Conservation (phyloP, 495 filamentous ascomycete species). For the Trichoderma reesei region DNA sequence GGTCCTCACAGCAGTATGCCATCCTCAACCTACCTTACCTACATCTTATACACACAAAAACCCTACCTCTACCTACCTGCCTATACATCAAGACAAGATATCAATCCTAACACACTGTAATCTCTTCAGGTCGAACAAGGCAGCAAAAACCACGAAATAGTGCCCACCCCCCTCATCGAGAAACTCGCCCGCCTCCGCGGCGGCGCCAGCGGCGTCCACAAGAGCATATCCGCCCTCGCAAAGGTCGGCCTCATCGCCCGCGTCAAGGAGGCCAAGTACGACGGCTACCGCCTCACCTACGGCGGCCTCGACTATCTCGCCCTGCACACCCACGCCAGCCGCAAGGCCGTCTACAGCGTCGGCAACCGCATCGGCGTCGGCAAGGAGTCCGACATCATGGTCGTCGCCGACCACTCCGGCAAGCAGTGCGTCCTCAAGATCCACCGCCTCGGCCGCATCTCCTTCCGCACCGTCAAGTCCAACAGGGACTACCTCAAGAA, state of each 20-base stretch:
- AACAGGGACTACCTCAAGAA: conserved; percentile 93
- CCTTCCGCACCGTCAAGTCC: conserved; percentile 88
- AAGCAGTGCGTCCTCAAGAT: conserved; percentile 76
- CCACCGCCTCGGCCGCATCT: conserved; percentile 89
- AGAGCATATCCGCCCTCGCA: conserved; percentile 77
- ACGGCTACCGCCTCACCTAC: conserved; percentile 95
- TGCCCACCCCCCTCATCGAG: conserved; percentile 81
- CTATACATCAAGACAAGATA: not conserved
- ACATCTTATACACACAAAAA: not conserved
- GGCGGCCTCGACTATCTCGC: conserved; percentile 95
- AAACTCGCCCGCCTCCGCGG: conserved; percentile 73
- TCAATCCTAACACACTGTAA: conserved; percentile 17
- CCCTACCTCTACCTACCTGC: not conserved
- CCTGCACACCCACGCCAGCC: conserved; percentile 74
- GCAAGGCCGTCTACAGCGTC: conserved; percentile 72
- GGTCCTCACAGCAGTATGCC: conserved; percentile 78
- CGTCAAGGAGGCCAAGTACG: conserved; percentile 93
- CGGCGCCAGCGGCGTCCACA: conserved; percentile 69
- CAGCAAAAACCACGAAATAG: conserved; percentile 92
- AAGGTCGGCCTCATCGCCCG: conserved; percentile 88
- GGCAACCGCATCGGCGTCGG: conserved; percentile 93
- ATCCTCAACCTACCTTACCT: not conserved
- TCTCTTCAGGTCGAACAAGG: conserved; percentile 70
- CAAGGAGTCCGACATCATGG: conserved; percentile 94
- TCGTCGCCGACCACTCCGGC: conserved; percentile 63